Percentiles rank a stretch among this genome's conserved stretches.
phyloP scores from a whole-genome alignment of 768 basidiomycete genomes.

The Clathrus columnatus region DNA sequence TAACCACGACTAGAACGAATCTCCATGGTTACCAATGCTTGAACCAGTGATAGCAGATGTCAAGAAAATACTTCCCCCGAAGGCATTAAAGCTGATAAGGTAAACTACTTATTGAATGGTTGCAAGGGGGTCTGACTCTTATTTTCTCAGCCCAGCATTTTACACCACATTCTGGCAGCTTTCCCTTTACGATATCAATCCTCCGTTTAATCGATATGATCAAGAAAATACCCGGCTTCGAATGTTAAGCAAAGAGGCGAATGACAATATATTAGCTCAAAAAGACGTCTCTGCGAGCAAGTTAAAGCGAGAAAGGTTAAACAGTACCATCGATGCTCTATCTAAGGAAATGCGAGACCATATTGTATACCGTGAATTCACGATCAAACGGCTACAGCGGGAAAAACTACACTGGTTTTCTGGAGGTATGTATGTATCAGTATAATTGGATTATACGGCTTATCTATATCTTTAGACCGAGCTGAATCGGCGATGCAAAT shows the following conservation, averaged over 20 bases:
- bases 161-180: constrained; percentile 97
- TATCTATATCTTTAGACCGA: constrained; percentile 31
- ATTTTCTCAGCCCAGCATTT: constrained; percentile 51
- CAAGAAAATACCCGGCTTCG: constrained; percentile 60
- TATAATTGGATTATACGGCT: neutral
- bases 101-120: constrained; percentile 41
- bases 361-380: constrained; percentile 59
- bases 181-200: constrained; percentile 79
- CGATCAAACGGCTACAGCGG: constrained; percentile 63
- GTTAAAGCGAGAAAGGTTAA: constrained; percentile 57
- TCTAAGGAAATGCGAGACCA: constrained; percentile 71
- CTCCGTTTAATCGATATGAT: constrained; percentile 70
- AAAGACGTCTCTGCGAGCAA: constrained; percentile 71
- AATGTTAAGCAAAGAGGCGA: constrained; percentile 59
- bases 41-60: constrained; percentile 67
- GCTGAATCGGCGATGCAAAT: constrained; percentile 40
- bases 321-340: constrained; percentile 47
- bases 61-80: constrained; percentile 59
- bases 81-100: constrained; percentile 61
- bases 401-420: constrained; percentile 81
- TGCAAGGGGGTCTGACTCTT: neutral
- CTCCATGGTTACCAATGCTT: constrained; percentile 75
- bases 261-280: constrained; percentile 40
- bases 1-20: constrained; percentile 29
- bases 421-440: constrained; percentile 36